These are phyloP conservation scores for Tricholoma sp. DNA, from an alignment of 768 basidiomycete species.

Conservation along the genomic window DNA sequence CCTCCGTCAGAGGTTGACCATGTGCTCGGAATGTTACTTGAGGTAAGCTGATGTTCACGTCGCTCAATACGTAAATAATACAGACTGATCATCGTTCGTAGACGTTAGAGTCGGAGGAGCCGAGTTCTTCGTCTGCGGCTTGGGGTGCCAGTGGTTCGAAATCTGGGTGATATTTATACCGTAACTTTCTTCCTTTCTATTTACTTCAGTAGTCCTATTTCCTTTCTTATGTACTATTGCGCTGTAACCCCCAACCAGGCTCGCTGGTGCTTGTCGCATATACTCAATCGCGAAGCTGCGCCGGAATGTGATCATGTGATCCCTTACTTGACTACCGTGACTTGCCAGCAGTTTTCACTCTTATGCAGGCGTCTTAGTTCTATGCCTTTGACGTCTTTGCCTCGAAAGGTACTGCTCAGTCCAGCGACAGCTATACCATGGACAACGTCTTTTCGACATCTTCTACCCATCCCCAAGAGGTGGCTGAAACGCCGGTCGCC, in stretches of 20 bases:
- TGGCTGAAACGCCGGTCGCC: constrained; percentile 41
- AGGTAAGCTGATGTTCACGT: constrained; percentile 42
- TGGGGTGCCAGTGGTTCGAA: constrained; percentile 35
- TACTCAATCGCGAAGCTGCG: not conserved
- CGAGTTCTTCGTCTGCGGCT: constrained; percentile 52
- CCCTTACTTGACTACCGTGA: not conserved
- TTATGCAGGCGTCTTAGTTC: not conserved
- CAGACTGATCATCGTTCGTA: constrained; percentile 20
- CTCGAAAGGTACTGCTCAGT: constrained; percentile 31
- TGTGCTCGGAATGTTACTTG: constrained; percentile 78
- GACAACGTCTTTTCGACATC: constrained; percentile 65
- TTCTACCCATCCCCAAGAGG: constrained; percentile 54
- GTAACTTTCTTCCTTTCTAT: not conserved
- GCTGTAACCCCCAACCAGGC: not conserved
- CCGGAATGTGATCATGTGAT: not conserved
- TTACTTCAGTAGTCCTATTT: not conserved
- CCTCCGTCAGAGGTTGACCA: constrained; percentile 85
- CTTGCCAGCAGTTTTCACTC: no score
- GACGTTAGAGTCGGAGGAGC: constrained; percentile 82
- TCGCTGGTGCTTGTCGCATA: not conserved
- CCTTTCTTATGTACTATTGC: not conserved
- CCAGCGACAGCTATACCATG: constrained; percentile 50
- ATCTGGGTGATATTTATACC: constrained; percentile 7
- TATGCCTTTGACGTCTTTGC: constrained; percentile 30
- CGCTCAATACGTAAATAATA: no score